These are phyloP conservation scores for Boletus barrowsii DNA, from an alignment of 768 basidiomycete species.

Conservation along the genomic window DNA sequence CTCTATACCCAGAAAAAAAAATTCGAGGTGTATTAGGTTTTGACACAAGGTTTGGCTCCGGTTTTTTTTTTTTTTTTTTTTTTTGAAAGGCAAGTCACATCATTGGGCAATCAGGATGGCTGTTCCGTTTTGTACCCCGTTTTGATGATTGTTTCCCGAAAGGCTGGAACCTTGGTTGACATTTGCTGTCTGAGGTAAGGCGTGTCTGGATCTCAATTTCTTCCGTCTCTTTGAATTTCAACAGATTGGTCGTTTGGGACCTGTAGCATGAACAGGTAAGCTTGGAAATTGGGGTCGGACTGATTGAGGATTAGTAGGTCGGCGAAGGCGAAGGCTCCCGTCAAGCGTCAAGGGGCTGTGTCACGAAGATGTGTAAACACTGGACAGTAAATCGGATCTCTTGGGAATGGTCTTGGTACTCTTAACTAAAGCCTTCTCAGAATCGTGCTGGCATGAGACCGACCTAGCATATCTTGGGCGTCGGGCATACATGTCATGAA, in stretches of 20 bases:
- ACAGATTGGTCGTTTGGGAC: not conserved
- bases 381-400: not conserved
- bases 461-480: slow-evolving; percentile 7
- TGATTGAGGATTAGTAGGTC: slow-evolving; percentile 21
- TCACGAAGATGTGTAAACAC: not conserved
- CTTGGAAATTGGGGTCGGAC: slow-evolving; percentile 13
- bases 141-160: slow-evolving; percentile 10
- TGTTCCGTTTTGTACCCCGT: slow-evolving; percentile 9
- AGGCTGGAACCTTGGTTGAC: slow-evolving; percentile 27
- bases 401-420: slow-evolving; percentile 5
- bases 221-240: not conserved
- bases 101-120: not conserved
- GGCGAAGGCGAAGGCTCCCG: slow-evolving; percentile 13
- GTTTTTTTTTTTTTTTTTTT: slow-evolving; percentile 5
- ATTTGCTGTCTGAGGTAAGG: slow-evolving; percentile 3
- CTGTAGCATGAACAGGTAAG: slow-evolving; percentile 1
- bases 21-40: slow-evolving; percentile 2
- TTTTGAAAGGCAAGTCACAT: slow-evolving; percentile 4
- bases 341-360: slow-evolving; percentile 14
- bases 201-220: not conserved
- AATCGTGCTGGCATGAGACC: slow-evolving; percentile 11
- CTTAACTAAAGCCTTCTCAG: slow-evolving; percentile 3
- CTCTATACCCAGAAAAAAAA: slow-evolving; percentile 22
- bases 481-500: slow-evolving; percentile 9
- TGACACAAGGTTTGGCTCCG: slow-evolving; percentile 17